Conservation (phyloP, 2,329 filamentous ascomycete genomes). For the Fusarium pseudonygamai region DNA sequence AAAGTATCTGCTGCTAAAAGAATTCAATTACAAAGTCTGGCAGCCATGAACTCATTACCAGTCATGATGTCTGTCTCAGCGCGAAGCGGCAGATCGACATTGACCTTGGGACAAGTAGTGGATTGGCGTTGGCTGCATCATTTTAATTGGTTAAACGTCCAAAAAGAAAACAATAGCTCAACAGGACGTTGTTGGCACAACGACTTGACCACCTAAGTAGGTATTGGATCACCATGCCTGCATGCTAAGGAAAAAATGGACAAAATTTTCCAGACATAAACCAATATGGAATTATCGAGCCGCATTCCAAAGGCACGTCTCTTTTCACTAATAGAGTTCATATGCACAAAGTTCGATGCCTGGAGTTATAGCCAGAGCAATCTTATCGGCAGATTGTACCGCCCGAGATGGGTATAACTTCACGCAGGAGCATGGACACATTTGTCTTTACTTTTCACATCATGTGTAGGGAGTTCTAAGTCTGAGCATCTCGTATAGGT, state of each 20-base stretch:
- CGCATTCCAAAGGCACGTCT: neutral
- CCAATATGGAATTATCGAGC: neutral
- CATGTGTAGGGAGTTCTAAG: conserved; percentile 5
- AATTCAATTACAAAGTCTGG: neutral
- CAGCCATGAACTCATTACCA: neutral
- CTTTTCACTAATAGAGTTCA: neutral
- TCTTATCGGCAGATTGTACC: neutral
- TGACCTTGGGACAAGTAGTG: conserved; percentile 1
- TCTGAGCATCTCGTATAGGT: conserved; percentile 46
- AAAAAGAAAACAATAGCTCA: conserved; percentile 25
- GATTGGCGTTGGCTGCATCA: neutral
- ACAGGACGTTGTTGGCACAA: conserved; percentile 25
- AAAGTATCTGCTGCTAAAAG: neutral
- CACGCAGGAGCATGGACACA: neutral
- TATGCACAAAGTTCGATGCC: neutral
- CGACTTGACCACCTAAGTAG: conserved; percentile 1
- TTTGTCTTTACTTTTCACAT: neutral
- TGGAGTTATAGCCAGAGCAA: neutral
- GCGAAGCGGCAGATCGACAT: neutral
- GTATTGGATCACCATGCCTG: neutral
- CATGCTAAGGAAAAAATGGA: neutral
- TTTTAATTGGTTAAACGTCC: conserved; percentile 8
- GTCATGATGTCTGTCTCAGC: neutral
- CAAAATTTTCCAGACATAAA: neutral
- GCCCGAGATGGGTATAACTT: neutral